A percentile compares a stretch with the other conserved stretches of the same genome.
phyloP scores from a whole-genome alignment of 2,329 filamentous ascomycete species.

The Arthrobotrys megalospora region DNA sequence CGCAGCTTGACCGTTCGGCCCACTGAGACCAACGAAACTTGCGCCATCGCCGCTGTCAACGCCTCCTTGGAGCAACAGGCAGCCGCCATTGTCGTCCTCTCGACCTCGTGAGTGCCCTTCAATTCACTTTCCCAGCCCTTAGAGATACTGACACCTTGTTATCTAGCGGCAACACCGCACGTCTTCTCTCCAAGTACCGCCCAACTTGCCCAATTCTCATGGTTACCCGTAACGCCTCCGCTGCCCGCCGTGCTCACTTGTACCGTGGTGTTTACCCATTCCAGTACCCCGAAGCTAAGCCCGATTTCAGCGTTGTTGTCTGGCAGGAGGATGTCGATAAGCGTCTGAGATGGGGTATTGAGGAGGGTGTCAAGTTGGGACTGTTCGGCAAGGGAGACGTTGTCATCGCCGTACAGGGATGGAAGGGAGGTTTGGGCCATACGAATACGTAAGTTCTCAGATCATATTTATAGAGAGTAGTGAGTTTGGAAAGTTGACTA shows the following conservation, averaged over 20 bases:
- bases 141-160: slow-evolving; percentile 62
- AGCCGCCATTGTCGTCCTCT: slow-evolving; percentile 94
- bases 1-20: slow-evolving; percentile 86
- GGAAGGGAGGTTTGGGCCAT: slow-evolving; percentile 92
- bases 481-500: background rate
- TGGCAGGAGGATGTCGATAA: slow-evolving; percentile 99
- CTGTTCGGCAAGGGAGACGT: slow-evolving; percentile 80
- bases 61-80: slow-evolving; percentile 96
- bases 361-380: slow-evolving; percentile 85
- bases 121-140: slow-evolving; percentile 15
- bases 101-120: slow-evolving; percentile 77
- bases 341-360: slow-evolving; percentile 97
- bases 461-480: no score
- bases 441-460: slow-evolving; percentile 77
- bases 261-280: slow-evolving; percentile 99
- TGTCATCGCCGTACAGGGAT: slow-evolving; percentile 88
- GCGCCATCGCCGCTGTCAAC: slow-evolving; percentile 96
- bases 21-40: slow-evolving; percentile 90
- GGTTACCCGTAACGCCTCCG: slow-evolving; percentile 88
- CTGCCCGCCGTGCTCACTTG: slow-evolving; percentile 91
- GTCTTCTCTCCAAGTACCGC: slow-evolving; percentile 97
- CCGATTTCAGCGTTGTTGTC: slow-evolving; percentile 90
- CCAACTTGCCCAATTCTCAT: slow-evolving; percentile 99
- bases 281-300: slow-evolving; percentile 92
- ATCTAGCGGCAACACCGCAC: slow-evolving; percentile 86